These are phyloP conservation scores for Pachyrhizus erosus DNA, from an alignment of 306 rosid genomes.

Conservation along the genomic window DNA sequence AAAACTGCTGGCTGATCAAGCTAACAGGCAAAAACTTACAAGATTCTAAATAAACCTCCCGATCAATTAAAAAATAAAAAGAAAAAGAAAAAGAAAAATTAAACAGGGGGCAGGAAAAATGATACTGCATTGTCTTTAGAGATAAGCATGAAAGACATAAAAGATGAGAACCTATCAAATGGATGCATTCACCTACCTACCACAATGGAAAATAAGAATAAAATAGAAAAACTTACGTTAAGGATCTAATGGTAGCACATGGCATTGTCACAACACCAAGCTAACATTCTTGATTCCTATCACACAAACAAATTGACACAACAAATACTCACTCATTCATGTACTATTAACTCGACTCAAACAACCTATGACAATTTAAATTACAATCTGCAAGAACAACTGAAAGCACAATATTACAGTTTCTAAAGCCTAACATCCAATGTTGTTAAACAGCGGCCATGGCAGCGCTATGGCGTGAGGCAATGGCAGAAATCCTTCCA, in stretches of 20 bases:
- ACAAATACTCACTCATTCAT: background rate
- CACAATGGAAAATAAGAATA: background rate
- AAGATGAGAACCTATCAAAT: background rate
- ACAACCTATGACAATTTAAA: background rate
- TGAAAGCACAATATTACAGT: background rate
- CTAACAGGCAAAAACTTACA: background rate
- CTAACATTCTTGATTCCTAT: conserved; percentile 15
- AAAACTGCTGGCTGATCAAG: background rate
- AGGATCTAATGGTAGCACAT: background rate
- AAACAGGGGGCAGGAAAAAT: background rate
- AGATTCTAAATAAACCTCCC: background rate
- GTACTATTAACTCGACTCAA: background rate
- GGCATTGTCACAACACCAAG: background rate
- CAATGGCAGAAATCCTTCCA: no score
- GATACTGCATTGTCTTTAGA: background rate
- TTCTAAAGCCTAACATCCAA: background rate
- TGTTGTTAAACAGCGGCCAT: no score
- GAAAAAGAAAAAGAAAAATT: background rate
- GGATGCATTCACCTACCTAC: background rate
- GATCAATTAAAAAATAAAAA: background rate
- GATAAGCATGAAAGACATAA: background rate
- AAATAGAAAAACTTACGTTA: background rate
- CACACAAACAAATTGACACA: background rate
- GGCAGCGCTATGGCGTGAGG: no score
- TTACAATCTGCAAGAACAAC: background rate